These are phyloP conservation scores for Russula emetica DNA, from an alignment of 768 basidiomycete species.

Conservation along the genomic window DNA sequence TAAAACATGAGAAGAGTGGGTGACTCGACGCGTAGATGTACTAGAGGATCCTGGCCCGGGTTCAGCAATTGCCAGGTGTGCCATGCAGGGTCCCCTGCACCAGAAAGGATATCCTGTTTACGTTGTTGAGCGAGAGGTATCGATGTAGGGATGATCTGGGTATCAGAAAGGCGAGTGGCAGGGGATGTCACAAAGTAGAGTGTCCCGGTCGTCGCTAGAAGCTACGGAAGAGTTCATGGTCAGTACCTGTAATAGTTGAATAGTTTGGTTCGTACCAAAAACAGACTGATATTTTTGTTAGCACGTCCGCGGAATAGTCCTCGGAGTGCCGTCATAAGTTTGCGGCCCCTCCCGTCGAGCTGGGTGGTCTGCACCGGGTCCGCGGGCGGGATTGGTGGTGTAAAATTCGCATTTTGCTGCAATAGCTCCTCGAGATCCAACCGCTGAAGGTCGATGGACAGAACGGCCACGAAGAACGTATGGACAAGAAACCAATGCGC, in stretches of 20 bases:
- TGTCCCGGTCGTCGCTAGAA: constrained; percentile 69
- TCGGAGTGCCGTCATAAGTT: constrained; percentile 41
- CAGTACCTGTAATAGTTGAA: background rate
- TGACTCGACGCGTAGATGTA: constrained; percentile 78
- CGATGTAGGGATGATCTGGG: constrained; percentile 12
- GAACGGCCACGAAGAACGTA: constrained; percentile 90
- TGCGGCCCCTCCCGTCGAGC: constrained; percentile 43
- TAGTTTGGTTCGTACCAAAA: constrained; percentile 50
- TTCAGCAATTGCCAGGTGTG: constrained; percentile 77
- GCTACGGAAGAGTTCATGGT: constrained; percentile 40
- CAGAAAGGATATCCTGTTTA: constrained; percentile 22
- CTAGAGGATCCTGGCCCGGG: constrained; percentile 55
- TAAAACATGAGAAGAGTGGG: constrained; percentile 71
- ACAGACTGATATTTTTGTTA: constrained; percentile 72
- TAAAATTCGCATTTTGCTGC: constrained; percentile 59
- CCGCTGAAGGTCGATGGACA: constrained; percentile 94
- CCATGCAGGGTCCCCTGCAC: constrained; percentile 46
- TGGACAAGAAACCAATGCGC: constrained; percentile 98
- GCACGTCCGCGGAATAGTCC: constrained; percentile 61
- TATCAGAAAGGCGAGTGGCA: constrained; percentile 32
- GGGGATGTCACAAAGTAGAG: constrained; percentile 70
- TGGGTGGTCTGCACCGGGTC: constrained; percentile 24
- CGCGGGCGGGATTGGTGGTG: constrained; percentile 40
- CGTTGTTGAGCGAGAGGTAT: constrained; percentile 21
- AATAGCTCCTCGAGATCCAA: constrained; percentile 89